A percentile compares a stretch with the other conserved stretches of the same genome.
Conservation (phyloP, 2,329 filamentous ascomycete genomes). For the Teratosphaeria gauchensis region DNA sequence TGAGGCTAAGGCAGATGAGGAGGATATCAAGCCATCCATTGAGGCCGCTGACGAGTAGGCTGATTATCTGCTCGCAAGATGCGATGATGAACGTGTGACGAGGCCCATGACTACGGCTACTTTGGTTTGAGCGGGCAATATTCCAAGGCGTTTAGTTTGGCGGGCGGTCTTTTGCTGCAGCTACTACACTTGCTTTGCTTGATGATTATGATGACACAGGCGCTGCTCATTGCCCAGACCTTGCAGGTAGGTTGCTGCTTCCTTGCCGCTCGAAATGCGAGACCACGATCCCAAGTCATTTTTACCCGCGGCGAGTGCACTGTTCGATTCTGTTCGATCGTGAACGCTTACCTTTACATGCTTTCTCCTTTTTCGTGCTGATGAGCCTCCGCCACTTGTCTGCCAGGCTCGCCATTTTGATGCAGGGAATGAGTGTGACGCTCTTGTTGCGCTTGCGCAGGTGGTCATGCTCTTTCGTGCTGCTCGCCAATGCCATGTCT, state of each 20-base stretch:
- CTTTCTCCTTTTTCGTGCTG: no score
- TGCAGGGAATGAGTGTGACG: background rate
- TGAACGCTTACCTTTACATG: background rate
- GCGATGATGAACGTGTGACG: background rate
- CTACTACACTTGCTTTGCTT: background rate
- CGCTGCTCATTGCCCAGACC: background rate
- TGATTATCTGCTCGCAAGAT: background rate
- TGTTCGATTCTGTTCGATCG: no score
- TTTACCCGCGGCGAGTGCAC: no score
- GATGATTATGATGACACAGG: background rate
- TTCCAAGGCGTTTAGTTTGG: background rate
- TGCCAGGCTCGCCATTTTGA: background rate
- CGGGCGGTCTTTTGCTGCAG: background rate
- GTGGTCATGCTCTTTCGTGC: background rate
- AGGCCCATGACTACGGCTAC: background rate
- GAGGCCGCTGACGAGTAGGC: background rate
- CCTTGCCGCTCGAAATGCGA: no score
- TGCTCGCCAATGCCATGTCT: background rate
- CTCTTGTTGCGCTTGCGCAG: background rate
- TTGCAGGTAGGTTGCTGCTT: no score
- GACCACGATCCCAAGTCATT: no score
- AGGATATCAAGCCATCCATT: background rate
- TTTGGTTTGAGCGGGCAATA: background rate
- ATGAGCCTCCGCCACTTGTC: no score
- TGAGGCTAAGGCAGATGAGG: background rate